phyloP scores from a whole-genome alignment of 129 eudicot species.

The Flaveria brownii region DNA sequence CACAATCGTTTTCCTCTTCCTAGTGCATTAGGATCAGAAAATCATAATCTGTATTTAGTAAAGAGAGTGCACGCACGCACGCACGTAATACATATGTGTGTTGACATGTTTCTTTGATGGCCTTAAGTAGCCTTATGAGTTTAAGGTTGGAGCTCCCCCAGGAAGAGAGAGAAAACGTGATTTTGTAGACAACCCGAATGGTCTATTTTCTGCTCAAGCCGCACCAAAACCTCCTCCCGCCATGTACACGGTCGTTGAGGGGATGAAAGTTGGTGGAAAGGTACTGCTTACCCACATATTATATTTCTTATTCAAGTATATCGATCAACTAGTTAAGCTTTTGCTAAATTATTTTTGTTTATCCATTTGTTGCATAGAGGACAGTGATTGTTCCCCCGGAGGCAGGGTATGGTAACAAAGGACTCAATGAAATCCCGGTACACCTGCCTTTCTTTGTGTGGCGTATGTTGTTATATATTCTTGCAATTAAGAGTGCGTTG shows the following conservation, averaged over 20 bases:
- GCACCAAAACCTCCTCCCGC: constrained; percentile 98
- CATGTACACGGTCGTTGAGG: constrained; percentile 72
- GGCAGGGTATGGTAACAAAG: constrained; percentile 82
- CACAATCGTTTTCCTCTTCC: too few species aligned
- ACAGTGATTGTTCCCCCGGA: constrained; percentile 92
- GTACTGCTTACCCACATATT: constrained; percentile 33
- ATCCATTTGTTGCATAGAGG: constrained; percentile 47
- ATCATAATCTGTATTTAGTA: too few species aligned
- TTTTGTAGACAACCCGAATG: constrained; percentile 88
- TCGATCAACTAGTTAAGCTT: too few species aligned
- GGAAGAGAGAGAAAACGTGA: constrained; percentile 96
- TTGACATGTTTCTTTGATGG: constrained; percentile 32
- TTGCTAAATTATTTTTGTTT: too few species aligned
- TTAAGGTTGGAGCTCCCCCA: constrained; percentile 86
- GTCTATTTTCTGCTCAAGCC: constrained; percentile 96
- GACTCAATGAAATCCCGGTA: constrained; percentile 96
- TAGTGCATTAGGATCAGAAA: too few species aligned
- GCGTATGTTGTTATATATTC: not conserved
- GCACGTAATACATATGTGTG: too few species aligned
- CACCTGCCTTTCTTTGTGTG: not conserved
- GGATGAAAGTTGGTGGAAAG: constrained; percentile 98
- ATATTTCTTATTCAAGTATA: not conserved
- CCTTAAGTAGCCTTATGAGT: constrained; percentile 84
- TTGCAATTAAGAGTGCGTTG: not conserved
- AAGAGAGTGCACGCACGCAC: too few species aligned